Evolutionary conservation across 108 stramenopile genomes (phyloP).

Genomic region (Pseudonitzschia delicatissima): DNA sequence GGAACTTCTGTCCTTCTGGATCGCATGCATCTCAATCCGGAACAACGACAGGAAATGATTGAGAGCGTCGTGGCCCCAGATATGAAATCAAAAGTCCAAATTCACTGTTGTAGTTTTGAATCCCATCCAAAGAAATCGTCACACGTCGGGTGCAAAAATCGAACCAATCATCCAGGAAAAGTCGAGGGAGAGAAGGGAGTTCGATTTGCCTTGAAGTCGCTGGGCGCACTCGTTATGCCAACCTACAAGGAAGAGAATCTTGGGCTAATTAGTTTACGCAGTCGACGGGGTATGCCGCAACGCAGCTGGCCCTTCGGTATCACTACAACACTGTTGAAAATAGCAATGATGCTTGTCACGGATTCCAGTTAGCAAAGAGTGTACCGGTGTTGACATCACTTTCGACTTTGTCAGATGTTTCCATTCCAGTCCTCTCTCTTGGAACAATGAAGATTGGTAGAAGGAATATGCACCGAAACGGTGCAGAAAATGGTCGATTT

Average conservation of each 20-base stretch:
- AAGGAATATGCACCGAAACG: conserved; percentile 24
- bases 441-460: conserved; percentile 68
- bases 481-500: conserved; percentile 32
- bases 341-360: not conserved
- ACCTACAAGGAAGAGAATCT: conserved; percentile 51
- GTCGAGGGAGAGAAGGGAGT: conserved; percentile 69
- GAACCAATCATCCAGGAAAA: conserved; percentile 73
- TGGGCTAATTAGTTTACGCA: conserved; percentile 41
- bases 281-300: conserved; percentile 21
- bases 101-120: not conserved
- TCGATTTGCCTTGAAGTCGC: conserved; percentile 41
- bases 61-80: conserved; percentile 21
- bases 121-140: too few species aligned
- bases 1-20: conserved; percentile 67
- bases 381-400: not conserved
- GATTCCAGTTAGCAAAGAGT: not conserved
- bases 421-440: conserved; percentile 52
- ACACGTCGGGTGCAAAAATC: conserved; percentile 52
- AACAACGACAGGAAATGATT: conserved; percentile 55
- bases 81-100: not conserved
- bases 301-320: conserved; percentile 22
- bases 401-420: not conserved
- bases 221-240: conserved; percentile 44
- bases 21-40: conserved; percentile 74
- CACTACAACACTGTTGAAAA: not conserved